Conservation (phyloP, 805 yeast species). For the Candida boleticola region DNA sequence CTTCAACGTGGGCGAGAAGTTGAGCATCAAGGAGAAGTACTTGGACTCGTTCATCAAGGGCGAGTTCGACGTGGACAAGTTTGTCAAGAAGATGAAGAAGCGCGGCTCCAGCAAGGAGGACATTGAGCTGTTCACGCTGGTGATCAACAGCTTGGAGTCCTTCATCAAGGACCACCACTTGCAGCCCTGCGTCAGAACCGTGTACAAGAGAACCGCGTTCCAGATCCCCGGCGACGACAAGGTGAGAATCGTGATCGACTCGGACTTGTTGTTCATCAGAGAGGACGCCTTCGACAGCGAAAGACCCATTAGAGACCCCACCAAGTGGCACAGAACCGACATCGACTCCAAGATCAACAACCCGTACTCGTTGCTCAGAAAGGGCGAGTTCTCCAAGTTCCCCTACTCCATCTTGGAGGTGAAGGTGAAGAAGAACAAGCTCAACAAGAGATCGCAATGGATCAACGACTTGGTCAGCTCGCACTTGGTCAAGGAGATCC, state of each 20-base stretch:
- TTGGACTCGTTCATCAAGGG: constrained; percentile 69
- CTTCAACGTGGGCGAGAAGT: constrained; percentile 58
- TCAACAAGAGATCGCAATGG: constrained; percentile 63
- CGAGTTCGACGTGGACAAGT: constrained; percentile 45
- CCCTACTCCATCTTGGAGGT: constrained; percentile 90
- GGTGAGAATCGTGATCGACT: constrained; percentile 85
- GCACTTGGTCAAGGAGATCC: constrained; percentile 88
- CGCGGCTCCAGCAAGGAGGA: constrained; percentile 54
- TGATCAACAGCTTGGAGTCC: constrained; percentile 58
- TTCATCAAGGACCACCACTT: constrained; percentile 65
- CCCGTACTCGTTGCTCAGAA: constrained; percentile 72
- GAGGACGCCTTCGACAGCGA: constrained; percentile 85
- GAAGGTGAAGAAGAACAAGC: constrained; percentile 51
- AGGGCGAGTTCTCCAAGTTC: constrained; percentile 80
- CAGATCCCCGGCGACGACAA: constrained; percentile 98
- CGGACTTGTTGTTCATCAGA: constrained; percentile 81
- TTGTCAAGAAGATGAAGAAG: constrained; percentile 59
- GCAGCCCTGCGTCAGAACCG: constrained; percentile 84
- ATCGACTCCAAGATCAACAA: constrained; percentile 73
- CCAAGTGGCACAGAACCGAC: constrained; percentile 88
- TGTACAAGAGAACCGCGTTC: constrained; percentile 90
- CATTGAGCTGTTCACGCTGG: constrained; percentile 49
- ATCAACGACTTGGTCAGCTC: constrained; percentile 79
- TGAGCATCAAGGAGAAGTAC: constrained; percentile 77
- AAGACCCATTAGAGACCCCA: constrained; percentile 87